These are phyloP conservation scores for Canavalia ensiformis DNA, from an alignment of 306 rosid species.

Conservation along the genomic window DNA sequence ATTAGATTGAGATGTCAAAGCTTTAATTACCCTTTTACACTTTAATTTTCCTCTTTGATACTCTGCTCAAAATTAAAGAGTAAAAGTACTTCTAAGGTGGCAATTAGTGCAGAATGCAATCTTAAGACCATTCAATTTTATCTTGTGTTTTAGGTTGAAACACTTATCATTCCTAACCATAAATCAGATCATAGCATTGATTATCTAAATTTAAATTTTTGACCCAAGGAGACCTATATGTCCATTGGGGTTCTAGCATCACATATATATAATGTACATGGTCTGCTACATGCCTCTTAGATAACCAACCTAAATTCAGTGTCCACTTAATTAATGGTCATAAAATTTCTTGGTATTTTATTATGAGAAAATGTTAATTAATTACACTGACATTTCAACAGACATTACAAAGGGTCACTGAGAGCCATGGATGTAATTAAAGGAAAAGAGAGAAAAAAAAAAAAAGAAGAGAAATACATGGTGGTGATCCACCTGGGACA, in stretches of 20 bases:
- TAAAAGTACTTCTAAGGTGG: neutral
- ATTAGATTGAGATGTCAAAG: neutral
- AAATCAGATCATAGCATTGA: neutral
- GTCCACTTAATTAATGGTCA: neutral
- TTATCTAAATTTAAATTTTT: neutral
- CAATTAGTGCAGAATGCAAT: neutral
- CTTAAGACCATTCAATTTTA: neutral
- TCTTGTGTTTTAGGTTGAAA: conserved; percentile 24
- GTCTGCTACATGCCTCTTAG: neutral
- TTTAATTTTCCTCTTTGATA: neutral
- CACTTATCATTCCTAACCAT: conserved; percentile 20
- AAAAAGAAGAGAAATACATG: neutral
- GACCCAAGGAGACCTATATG: neutral
- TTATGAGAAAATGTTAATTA: neutral
- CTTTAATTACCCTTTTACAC: neutral
- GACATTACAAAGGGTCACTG: neutral
- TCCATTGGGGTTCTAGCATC: neutral
- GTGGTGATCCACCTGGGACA: neutral
- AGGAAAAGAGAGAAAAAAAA: neutral
- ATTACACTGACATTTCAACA: conserved; percentile 1
- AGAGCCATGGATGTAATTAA: neutral
- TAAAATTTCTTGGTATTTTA: conserved; percentile 4
- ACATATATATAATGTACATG: no score
- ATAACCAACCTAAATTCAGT: conserved; percentile 19
- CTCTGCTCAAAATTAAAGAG: neutral